Evolutionary conservation across 805 yeast species (phyloP).

Genomic region (Torulaspora franciscae): DNA sequence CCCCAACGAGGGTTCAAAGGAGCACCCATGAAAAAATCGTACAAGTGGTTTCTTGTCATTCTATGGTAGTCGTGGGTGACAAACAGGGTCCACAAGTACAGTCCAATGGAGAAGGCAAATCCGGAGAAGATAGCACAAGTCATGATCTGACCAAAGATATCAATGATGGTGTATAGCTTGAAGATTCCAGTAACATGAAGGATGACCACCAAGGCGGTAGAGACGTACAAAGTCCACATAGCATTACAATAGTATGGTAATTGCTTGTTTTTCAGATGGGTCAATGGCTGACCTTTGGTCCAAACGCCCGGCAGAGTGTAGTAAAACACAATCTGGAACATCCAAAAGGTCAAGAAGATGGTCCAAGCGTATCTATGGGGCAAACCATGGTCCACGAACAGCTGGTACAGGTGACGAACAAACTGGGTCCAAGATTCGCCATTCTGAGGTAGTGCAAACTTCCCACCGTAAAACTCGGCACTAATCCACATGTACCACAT

Average conservation of each 20-base stretch:
- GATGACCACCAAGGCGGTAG: conserved; percentile 51
- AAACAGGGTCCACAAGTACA: conserved; percentile 64
- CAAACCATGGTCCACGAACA: conserved; percentile 48
- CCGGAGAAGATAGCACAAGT: conserved; percentile 84
- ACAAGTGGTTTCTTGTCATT: conserved; percentile 85
- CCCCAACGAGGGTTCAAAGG: conserved; percentile 96
- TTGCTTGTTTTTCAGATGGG: conserved; percentile 72
- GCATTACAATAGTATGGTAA: conserved; percentile 94
- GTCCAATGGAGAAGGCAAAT: conserved; percentile 55
- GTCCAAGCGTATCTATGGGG: conserved; percentile 62
- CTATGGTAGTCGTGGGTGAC: conserved; percentile 75
- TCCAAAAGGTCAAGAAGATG: conserved; percentile 65
- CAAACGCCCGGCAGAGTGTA: conserved; percentile 86
- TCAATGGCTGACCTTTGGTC: conserved; percentile 91
- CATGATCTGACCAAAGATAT: conserved; percentile 87
- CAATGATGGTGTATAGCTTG: conserved; percentile 69
- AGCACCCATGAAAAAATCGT: conserved; percentile 96
- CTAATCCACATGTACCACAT: conserved; percentile 98
- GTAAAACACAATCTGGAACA: conserved; percentile 68
- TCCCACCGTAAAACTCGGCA: conserved; percentile 73
- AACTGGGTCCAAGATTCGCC: conserved; percentile 49
- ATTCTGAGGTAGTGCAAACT: conserved; percentile 68
- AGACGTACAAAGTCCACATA: conserved; percentile 70
- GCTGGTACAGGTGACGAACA: conserved; percentile 40
- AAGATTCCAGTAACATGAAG: conserved; percentile 74